These are phyloP conservation scores for Hyphopichia pseudoburtonii DNA, from an alignment of 1,139 yeast species.

Conservation along the genomic window DNA sequence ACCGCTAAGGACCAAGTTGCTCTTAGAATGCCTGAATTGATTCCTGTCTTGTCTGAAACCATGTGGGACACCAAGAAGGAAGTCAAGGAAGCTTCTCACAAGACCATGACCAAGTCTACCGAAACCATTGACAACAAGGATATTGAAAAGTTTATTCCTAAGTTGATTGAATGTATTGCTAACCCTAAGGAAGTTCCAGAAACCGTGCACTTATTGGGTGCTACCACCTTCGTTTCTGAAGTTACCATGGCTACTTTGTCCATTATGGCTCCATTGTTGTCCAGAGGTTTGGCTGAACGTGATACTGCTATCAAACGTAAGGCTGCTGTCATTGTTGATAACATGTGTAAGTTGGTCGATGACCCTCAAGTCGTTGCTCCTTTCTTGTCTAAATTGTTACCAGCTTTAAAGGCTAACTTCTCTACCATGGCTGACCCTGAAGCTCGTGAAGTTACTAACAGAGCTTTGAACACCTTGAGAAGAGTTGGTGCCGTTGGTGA, in stretches of 20 bases:
- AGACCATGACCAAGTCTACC: slow-evolving; percentile 93
- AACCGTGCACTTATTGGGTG: slow-evolving; percentile 98
- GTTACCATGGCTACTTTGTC: slow-evolving; percentile 99
- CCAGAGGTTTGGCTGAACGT: slow-evolving; percentile 99
- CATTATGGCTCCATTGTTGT: slow-evolving; percentile 97
- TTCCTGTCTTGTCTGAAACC: slow-evolving; percentile 96
- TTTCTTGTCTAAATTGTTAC: slow-evolving; percentile 91
- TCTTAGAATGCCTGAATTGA: slow-evolving; percentile 98
- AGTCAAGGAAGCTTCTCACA: slow-evolving; percentile 94
- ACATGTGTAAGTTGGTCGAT: slow-evolving; percentile 99
- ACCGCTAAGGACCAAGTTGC: slow-evolving; percentile 95
- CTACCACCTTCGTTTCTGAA: slow-evolving; percentile 98
- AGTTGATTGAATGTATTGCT: slow-evolving; percentile 94
- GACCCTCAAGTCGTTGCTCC: slow-evolving; percentile 99
- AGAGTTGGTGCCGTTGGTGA: slow-evolving; percentile 97
- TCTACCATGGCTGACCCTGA: slow-evolving; percentile 99
- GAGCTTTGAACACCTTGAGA: slow-evolving; percentile 96
- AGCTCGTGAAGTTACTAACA: slow-evolving; percentile 96
- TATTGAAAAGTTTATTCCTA: slow-evolving; percentile 98
- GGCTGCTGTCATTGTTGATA: slow-evolving; percentile 98
- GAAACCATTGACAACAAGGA: slow-evolving; percentile 99
- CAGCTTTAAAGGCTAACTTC: slow-evolving; percentile 92
- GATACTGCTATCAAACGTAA: slow-evolving; percentile 99
- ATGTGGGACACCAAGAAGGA: slow-evolving; percentile 99
- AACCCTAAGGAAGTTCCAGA: slow-evolving; percentile 97